phyloP scores from a whole-genome alignment of 2,329 filamentous ascomycete genomes.

The Diaporthe sp. region DNA sequence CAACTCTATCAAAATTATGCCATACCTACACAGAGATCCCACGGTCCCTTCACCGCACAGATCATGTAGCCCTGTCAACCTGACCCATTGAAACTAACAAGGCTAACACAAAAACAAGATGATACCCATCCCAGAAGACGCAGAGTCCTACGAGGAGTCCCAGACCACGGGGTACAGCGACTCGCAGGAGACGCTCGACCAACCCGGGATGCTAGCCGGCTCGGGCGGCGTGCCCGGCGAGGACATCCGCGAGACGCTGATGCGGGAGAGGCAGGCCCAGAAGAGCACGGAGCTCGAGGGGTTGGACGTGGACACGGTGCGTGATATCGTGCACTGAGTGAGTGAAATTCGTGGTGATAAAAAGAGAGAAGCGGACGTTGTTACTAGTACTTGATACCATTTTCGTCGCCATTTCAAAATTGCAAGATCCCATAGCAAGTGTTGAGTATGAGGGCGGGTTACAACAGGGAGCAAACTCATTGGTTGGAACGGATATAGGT shows the following conservation, averaged over 20 bases:
- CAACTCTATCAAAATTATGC: neutral
- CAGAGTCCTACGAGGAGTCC: slow-evolving; percentile 68
- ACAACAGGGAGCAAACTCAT: neutral
- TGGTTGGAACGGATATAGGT: too few relatives aligned
- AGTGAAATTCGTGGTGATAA: neutral
- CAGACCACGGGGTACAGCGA: slow-evolving; percentile 55
- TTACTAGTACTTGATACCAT: neutral
- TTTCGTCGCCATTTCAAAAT: neutral
- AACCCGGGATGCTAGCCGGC: slow-evolving; percentile 55
- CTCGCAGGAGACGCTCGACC: slow-evolving; percentile 61
- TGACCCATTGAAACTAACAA: neutral
- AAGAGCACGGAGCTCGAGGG: slow-evolving; percentile 33
- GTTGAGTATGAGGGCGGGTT: too few relatives aligned
- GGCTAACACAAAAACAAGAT: slow-evolving; percentile 59
- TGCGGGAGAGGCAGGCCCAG: slow-evolving; percentile 13
- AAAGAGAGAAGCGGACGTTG: neutral
- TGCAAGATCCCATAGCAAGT: too few relatives aligned
- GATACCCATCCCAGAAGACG: slow-evolving; percentile 76
- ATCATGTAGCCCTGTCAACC: neutral
- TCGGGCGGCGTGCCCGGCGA: slow-evolving; percentile 45
- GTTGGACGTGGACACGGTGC: slow-evolving; percentile 15
- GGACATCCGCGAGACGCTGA: neutral
- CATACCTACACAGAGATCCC: neutral
- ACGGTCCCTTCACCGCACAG: neutral
- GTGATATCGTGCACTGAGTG: slow-evolving; percentile 17